Conservation (phyloP, 2,329 filamentous ascomycete species). For the Mycogone perniciosa region DNA sequence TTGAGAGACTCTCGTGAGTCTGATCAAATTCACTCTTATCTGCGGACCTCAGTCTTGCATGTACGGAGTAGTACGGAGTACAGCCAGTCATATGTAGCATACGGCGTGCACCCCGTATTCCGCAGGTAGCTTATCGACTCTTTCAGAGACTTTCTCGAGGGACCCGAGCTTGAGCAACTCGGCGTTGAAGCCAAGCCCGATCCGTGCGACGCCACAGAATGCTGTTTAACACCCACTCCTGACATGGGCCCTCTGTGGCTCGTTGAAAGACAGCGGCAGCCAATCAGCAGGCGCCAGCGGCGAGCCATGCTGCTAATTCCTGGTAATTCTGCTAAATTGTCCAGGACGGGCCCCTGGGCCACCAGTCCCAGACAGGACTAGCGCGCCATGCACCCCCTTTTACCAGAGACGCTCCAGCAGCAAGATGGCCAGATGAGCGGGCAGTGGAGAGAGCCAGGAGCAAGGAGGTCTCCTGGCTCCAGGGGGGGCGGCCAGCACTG, state of each 20-base stretch:
- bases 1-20: too few relatives aligned
- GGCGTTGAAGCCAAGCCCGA: slow-evolving; percentile 10
- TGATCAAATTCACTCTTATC: too few relatives aligned
- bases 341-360: slow-evolving; percentile 3
- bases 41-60: too few relatives aligned
- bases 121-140: too few relatives aligned
- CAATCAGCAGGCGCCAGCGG: slow-evolving; percentile 9
- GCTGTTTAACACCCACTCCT: neutral
- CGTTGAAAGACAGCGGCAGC: neutral
- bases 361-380: slow-evolving; percentile 11
- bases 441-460: neutral
- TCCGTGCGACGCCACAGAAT: slow-evolving; percentile 11
- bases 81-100: too few relatives aligned
- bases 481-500: slow-evolving; percentile 1
- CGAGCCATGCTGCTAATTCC: neutral
- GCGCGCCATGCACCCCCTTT: slow-evolving; percentile 13
- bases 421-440: neutral
- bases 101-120: too few relatives aligned
- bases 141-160: neutral
- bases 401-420: slow-evolving; percentile 2
- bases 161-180: slow-evolving; percentile 2
- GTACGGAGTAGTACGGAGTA: too few relatives aligned
- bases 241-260: slow-evolving; percentile 8
- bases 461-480: neutral
- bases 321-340: slow-evolving; percentile 9